A percentile compares a stretch with the other conserved stretches of the same genome.
Evolutionary conservation across 2,329 filamentous ascomycete genomes (phyloP).

Genomic region (Colletotrichum chlorophyti): DNA sequence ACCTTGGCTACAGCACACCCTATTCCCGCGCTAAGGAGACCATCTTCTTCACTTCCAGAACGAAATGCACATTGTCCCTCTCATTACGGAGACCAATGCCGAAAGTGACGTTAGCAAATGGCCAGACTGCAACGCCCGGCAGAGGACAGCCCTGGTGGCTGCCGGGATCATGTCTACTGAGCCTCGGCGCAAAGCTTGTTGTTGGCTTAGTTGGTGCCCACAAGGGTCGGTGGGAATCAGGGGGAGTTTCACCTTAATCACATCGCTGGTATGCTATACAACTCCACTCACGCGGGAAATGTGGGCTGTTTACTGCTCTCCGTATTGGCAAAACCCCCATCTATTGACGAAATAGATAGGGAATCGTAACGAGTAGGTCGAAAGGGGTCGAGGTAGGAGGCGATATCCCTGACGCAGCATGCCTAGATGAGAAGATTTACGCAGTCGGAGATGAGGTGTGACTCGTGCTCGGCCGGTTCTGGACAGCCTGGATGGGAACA

Average conservation of each 20-base stretch:
- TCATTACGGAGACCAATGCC: conserved; percentile 15
- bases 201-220: conserved; percentile 11
- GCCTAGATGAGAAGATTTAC: conserved; percentile 9
- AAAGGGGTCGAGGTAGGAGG: not conserved
- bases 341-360: not conserved
- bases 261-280: not conserved
- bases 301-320: conserved; percentile 13
- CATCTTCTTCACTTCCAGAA: conserved; percentile 5
- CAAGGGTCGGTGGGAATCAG: not conserved
- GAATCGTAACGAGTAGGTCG: not conserved
- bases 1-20: conserved; percentile 3
- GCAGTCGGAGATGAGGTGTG: conserved; percentile 6
- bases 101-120: conserved; percentile 1
- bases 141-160: no score
- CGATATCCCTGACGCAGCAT: not conserved
- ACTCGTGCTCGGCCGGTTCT: conserved; percentile 12
- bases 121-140: not conserved
- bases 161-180: no score
- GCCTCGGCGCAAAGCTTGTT: conserved; percentile 23
- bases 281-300: no score
- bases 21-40: no score
- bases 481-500: not conserved
- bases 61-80: not conserved
- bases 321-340: no score
- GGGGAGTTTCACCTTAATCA: conserved; percentile 18